Base-by-base conservation (phyloP, 139 green algal genomes). In the Micractinium conductrix region DNA sequence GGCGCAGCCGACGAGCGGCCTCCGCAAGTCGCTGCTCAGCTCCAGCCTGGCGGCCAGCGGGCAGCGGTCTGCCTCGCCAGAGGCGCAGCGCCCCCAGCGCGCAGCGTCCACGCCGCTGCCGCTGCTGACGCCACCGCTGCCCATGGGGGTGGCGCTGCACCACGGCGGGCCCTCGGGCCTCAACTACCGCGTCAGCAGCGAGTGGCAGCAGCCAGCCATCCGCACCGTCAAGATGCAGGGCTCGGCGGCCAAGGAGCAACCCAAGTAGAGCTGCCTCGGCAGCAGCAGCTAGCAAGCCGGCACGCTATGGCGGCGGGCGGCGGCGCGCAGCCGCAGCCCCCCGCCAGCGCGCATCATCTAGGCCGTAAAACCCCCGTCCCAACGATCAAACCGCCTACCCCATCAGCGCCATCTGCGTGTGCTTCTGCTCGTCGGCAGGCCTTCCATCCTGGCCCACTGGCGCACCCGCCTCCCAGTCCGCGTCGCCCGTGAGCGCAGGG, bases 151-250 rank as follows among this genome's bases (percentile, higher is more conserved):
- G 21, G 35, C 28, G 9, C 65, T 84, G 33, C 63, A 60, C 37
- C 44, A 28, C 44, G 10, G 2, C 21, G 40, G 33, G 30, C 37
- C 9, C 33, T n/a, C 17, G 16, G 78, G 44, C 33, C 30, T 85
- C 50, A 5, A 37, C 37, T 85, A 85, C 69, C 50, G 50, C 50
- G 40, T 79, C 21, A 35, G 14, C 74, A 43, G 19, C 24, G 60
- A 74, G 42, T 87, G 84, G 84, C 74, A 81, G 74, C 60, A 83
- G 70, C 84, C 84, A 12, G 35, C 76, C 63, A 88, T 88, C 45
- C 73, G 84, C 44, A 78, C 43, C 0, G 84, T 88, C 8, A 70
- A 71, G 44, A 84, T 84, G 84, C 81, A 86, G 40, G 81, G 80
- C 40, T 7, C 33, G 10, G 37, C 53, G 1, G 35, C 74, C 4